phyloP scores from a whole-genome alignment of 495 filamentous ascomycete genomes.

The Wilcoxina mikolae region DNA sequence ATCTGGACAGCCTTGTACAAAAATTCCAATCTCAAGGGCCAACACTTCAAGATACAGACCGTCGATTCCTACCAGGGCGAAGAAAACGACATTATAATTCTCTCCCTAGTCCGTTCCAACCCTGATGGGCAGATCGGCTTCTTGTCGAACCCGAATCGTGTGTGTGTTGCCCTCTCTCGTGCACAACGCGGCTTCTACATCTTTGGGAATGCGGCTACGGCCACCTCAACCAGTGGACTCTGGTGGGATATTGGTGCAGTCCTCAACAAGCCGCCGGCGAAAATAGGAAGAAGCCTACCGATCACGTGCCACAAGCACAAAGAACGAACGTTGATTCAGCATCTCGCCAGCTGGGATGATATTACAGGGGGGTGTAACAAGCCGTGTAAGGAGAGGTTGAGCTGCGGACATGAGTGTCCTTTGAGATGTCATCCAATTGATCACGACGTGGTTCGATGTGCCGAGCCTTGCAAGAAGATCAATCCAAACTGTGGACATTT shows the following conservation, averaged over 20 bases:
- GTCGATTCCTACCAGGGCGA: constrained; percentile 93
- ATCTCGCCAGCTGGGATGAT: constrained; percentile 36
- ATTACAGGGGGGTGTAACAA: constrained; percentile 44
- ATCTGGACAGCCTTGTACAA: constrained; percentile 41
- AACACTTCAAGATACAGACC: constrained; percentile 53
- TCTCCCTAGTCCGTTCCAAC: constrained; percentile 74
- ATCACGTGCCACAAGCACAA: constrained; percentile 31
- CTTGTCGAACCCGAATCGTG: constrained; percentile 49
- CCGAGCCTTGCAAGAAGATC: constrained; percentile 5
- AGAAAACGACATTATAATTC: constrained; percentile 72
- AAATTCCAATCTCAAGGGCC: constrained; percentile 36
- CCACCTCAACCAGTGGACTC: constrained; percentile 33
- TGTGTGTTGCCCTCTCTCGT: constrained; percentile 78
- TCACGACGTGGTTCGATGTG: constrained; percentile 19
- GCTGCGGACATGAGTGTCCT: constrained; percentile 37
- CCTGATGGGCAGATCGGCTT: constrained; percentile 23
- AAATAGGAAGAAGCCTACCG: constrained; percentile 31
- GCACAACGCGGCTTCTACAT: constrained; percentile 76
- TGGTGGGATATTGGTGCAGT: constrained; percentile 29
- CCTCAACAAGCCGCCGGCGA: constrained; percentile 14
- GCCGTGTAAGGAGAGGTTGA: constrained; percentile 34
- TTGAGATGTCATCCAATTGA: constrained; percentile 36
- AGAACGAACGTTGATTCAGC: constrained; percentile 28
- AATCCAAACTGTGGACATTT: constrained; percentile 13
- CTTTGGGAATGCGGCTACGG: constrained; percentile 57